Evolutionary conservation across 116 monocot genomes (phyloP).

Genomic region (Thalassia testudinum): DNA sequence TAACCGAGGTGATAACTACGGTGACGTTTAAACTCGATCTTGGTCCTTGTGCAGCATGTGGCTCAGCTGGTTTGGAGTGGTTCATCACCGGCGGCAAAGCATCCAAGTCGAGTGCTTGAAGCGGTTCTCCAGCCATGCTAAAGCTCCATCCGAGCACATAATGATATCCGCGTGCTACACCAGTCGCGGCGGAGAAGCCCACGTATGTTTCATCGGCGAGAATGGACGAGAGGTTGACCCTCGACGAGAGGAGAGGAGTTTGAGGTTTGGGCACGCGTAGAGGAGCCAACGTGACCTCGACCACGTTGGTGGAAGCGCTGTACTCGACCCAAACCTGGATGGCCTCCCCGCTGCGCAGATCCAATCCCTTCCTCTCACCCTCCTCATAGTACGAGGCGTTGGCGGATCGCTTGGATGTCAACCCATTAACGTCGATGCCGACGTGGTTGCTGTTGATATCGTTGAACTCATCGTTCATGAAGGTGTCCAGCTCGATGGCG

Average conservation of each 20-base stretch:
- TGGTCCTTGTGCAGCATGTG: background rate
- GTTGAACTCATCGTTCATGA: conserved; percentile 24
- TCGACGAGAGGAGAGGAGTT: conserved; percentile 11
- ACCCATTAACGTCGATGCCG: conserved; percentile 35
- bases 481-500: conserved; percentile 52
- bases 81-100: background rate
- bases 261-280: background rate
- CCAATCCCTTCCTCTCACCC: conserved; percentile 6
- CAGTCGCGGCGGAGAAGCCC: conserved; percentile 17
- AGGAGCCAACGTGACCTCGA: conserved; percentile 19
- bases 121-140: background rate
- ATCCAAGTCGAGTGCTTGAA: background rate
- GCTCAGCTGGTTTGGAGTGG: background rate
- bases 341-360: conserved; percentile 5
- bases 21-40: too few species aligned
- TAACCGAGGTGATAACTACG: too few species aligned
- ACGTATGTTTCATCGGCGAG: conserved; percentile 11
- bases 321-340: conserved; percentile 24
- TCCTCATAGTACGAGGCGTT: conserved; percentile 16
- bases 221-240: conserved; percentile 10
- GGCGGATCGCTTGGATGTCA: conserved; percentile 14
- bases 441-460: conserved; percentile 63
- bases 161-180: background rate
- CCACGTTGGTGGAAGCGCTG: background rate
- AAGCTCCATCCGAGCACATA: conserved; percentile 18